These are phyloP conservation scores for Litsea cubeba DNA, from an alignment of 164 flowering plant genomes.

Conservation along the genomic window DNA sequence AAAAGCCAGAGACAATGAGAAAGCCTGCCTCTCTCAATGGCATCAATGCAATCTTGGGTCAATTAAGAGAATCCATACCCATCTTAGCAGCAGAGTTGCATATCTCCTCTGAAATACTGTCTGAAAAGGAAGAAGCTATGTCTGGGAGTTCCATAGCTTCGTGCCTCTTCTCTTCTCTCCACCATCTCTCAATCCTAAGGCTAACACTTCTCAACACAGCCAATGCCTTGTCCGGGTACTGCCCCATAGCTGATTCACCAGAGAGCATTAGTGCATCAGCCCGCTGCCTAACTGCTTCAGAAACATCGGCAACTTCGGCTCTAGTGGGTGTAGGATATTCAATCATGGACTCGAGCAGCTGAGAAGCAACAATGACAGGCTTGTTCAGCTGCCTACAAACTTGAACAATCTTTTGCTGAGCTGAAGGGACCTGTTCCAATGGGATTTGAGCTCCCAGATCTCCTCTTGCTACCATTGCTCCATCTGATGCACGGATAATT, in stretches of 20 bases:
- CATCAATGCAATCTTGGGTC: too few species aligned
- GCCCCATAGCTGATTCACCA: constrained; percentile 99
- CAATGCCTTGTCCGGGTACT: constrained; percentile 86
- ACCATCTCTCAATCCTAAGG: constrained; percentile 89
- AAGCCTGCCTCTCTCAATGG: too few species aligned
- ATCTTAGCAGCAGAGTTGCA: constrained; percentile 96
- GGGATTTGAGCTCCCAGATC: constrained; percentile 98
- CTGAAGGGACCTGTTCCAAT: constrained; percentile 92
- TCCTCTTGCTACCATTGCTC: constrained; percentile 99
- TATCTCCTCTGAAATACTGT: constrained; percentile 83
- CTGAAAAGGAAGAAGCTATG: constrained; percentile 67
- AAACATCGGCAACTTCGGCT: constrained; percentile 98
- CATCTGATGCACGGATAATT: constrained; percentile 85
- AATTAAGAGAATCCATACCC: constrained; percentile 45
- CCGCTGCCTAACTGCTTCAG: constrained; percentile 92
- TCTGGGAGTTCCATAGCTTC: constrained; percentile 67
- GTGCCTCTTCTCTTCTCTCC: constrained; percentile 86
- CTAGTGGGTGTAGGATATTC: constrained; percentile 97
- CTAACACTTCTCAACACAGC: constrained; percentile 87
- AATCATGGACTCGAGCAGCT: constrained; percentile 94
- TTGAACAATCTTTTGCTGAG: constrained; percentile 79
- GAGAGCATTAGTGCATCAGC: constrained; percentile 98
- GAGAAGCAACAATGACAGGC: constrained; percentile 97
- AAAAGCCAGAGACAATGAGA: too few species aligned
- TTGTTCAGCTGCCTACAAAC: constrained; percentile 81